A percentile compares a stretch with the other conserved stretches of the same genome.
Evolutionary conservation across 352 stramenopile species (phyloP).

Genomic region (Globisporangium iwayamae): DNA sequence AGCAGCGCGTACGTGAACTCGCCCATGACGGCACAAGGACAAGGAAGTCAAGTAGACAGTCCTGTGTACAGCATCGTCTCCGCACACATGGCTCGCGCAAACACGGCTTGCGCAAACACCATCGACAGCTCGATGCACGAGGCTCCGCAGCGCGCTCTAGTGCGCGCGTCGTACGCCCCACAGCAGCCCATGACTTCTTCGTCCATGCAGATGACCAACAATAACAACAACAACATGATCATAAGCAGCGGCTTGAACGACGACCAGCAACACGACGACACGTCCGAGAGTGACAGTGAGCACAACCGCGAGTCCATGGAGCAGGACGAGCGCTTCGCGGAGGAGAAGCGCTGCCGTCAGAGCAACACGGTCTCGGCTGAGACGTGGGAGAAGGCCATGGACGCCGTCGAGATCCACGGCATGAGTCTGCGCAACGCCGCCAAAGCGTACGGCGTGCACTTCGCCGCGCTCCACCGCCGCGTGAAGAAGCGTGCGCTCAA

Average conservation of each 20-base stretch:
- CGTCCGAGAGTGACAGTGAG: slow-evolving; percentile 27
- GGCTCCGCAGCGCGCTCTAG: not conserved
- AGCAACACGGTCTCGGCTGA: slow-evolving; percentile 40
- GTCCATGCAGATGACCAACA: not conserved
- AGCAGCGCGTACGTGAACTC: not conserved
- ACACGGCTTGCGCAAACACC: not conserved
- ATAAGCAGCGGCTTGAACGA: slow-evolving; percentile 14
- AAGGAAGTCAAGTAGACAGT: not conserved
- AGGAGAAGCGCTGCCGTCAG: slow-evolving; percentile 33
- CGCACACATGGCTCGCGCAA: not conserved
- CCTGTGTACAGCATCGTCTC: not conserved
- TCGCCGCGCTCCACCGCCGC: slow-evolving; percentile 49
- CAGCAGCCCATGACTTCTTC: not conserved
- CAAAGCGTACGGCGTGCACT: slow-evolving; percentile 50
- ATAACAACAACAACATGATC: not conserved
- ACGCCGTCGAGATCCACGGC: slow-evolving; percentile 45
- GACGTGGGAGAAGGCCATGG: slow-evolving; percentile 58
- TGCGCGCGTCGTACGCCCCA: not conserved
- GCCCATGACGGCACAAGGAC: not conserved
- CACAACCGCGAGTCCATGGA: slow-evolving; percentile 16
- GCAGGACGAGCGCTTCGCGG: slow-evolving; percentile 10
- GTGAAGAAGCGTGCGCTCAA: slow-evolving; percentile 54
- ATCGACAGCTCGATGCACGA: not conserved
- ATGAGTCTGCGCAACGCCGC: slow-evolving; percentile 55
- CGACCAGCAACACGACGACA: slow-evolving; percentile 20